Conservation (phyloP, 768 basidiomycete species). For the Chlorophyllum brunneum region DNA sequence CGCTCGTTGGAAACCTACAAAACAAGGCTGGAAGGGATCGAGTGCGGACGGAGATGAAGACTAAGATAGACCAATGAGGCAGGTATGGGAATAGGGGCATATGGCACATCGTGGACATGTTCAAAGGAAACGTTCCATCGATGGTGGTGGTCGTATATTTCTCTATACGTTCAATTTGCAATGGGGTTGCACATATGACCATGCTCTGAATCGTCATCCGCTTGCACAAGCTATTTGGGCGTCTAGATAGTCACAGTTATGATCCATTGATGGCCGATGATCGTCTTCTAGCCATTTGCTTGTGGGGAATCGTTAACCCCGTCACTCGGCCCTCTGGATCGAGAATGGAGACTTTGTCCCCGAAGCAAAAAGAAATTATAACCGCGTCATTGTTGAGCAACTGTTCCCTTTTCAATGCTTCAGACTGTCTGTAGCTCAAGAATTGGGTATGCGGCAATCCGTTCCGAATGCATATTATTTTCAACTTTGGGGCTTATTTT, state of each 20-base stretch:
- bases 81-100: background rate
- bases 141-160: too few relatives aligned
- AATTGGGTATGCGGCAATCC: too few relatives aligned
- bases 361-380: too few relatives aligned
- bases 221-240: background rate
- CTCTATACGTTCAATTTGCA: too few relatives aligned
- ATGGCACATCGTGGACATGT: too few relatives aligned
- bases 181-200: background rate
- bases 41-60: constrained; percentile 1
- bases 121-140: constrained; percentile 1
- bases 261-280: background rate
- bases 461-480: too few relatives aligned
- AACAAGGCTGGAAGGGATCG: background rate
- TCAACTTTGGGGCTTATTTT: background rate
- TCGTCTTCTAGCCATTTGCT: background rate
- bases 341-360: too few relatives aligned
- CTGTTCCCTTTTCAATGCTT: too few relatives aligned
- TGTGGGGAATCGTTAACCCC: background rate
- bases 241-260: background rate
- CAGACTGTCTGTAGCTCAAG: too few relatives aligned
- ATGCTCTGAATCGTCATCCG: background rate
- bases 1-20: too few relatives aligned
- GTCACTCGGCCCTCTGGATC: too few relatives aligned
- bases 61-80: background rate
- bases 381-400: too few relatives aligned